A percentile compares a stretch with the other conserved stretches of the same genome.
phyloP scores from a whole-genome alignment of 345 rosid species.

The Melaleuca quinquenervia region DNA sequence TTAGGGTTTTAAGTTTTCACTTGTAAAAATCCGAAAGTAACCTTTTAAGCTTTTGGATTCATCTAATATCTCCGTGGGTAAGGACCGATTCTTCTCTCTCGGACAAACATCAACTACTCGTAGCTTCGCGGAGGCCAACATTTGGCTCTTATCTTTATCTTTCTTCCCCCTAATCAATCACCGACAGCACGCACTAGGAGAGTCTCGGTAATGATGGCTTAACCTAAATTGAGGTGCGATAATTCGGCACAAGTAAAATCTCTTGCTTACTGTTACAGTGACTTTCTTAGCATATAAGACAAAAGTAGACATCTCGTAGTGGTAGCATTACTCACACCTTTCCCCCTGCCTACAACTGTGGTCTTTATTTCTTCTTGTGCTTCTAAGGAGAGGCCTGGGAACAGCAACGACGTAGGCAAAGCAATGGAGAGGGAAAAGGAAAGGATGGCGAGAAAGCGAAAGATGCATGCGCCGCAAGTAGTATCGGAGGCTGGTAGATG shows the following conservation, averaged over 20 bases:
- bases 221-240: too few species aligned
- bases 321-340: too few species aligned
- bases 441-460: not conserved
- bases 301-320: too few species aligned
- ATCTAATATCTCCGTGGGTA: not conserved
- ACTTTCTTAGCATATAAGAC: not conserved
- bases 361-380: too few species aligned
- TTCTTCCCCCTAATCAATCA: not conserved
- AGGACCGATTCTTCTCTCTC: not conserved
- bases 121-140: not conserved
- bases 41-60: not conserved
- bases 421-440: not conserved
- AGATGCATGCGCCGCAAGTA: fast-evolving
- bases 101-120: not conserved
- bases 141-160: not conserved
- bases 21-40: not conserved
- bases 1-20: not conserved
- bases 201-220: too few species aligned
- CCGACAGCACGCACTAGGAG: not conserved
- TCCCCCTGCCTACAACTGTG: too few species aligned
- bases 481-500: not conserved
- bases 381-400: not conserved
- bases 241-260: fast-evolving
- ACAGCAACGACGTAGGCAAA: too few species aligned
- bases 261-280: not conserved